These are phyloP conservation scores for Stellera chamaejasme DNA, from an alignment of 345 rosid species.

Conservation along the genomic window DNA sequence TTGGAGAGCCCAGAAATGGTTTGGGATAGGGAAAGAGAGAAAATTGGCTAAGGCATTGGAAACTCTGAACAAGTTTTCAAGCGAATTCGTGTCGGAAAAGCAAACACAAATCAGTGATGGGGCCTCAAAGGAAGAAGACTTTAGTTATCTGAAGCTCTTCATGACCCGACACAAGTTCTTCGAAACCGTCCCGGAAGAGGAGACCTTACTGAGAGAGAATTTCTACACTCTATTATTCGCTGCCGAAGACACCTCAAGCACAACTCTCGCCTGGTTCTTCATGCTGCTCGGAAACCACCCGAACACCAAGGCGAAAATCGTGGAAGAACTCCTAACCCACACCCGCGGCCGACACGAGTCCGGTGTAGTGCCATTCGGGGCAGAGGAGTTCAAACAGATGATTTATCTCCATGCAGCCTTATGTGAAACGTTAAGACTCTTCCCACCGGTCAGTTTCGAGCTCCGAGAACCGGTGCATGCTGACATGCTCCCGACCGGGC, in stretches of 20 bases:
- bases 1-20: constrained; percentile 16
- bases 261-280: constrained; percentile 19
- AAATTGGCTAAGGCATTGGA: constrained; percentile 4
- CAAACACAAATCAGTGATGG: neutral
- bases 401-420: constrained; percentile 61
- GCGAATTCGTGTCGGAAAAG: constrained; percentile 7
- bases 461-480: constrained; percentile 34
- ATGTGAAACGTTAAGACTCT: constrained; percentile 58
- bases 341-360: neutral
- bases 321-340: constrained; percentile 6
- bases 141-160: constrained; percentile 12
- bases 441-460: constrained; percentile 58
- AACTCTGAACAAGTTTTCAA: neutral
- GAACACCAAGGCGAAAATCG: constrained; percentile 7
- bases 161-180: constrained; percentile 3
- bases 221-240: neutral
- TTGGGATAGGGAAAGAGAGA: constrained; percentile 18
- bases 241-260: constrained; percentile 1
- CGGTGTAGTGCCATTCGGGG: neutral
- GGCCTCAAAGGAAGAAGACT: neutral
- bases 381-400: constrained; percentile 46
- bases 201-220: constrained; percentile 7
- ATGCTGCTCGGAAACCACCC: constrained; percentile 15
- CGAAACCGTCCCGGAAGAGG: neutral
- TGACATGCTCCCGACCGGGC: constrained; percentile 63